These are phyloP conservation scores for Boletus sensibilis DNA, from an alignment of 768 basidiomycete genomes.

Conservation along the genomic window DNA sequence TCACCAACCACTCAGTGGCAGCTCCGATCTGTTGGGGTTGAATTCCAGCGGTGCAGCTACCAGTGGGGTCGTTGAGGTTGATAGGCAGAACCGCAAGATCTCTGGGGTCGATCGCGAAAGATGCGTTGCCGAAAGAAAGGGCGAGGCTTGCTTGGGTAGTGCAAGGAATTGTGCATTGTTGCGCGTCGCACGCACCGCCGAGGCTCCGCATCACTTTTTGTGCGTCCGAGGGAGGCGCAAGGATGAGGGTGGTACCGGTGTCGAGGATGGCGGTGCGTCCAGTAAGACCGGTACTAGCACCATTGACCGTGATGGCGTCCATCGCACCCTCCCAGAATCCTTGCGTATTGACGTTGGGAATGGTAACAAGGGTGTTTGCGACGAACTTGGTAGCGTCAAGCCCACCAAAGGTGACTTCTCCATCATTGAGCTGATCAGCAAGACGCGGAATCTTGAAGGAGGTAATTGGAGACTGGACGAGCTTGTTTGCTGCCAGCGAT, in stretches of 20 bases:
- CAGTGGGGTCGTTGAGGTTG: constrained; percentile 47
- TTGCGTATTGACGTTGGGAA: constrained; percentile 58
- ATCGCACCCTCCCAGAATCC: constrained; percentile 84
- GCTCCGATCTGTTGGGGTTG: constrained; percentile 58
- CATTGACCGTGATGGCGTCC: constrained; percentile 58
- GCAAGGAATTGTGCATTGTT: constrained; percentile 66
- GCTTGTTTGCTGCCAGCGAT: constrained; percentile 54
- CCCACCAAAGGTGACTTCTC: constrained; percentile 80
- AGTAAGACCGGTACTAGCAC: constrained; percentile 45
- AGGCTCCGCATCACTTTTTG: constrained; percentile 56
- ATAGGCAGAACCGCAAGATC: constrained; percentile 63
- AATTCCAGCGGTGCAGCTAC: constrained; percentile 73
- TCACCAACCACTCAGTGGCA: constrained; percentile 65
- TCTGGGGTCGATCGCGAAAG: constrained; percentile 62
- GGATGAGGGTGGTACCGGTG: constrained; percentile 48
- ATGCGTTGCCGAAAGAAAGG: constrained; percentile 55
- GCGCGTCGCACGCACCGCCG: constrained; percentile 49
- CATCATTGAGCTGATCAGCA: constrained; percentile 62
- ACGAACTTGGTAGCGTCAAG: constrained; percentile 72
- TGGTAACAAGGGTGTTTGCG: constrained; percentile 50
- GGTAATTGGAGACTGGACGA: constrained; percentile 62
- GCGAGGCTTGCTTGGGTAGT: constrained; percentile 51
- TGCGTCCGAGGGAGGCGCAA: constrained; percentile 49
- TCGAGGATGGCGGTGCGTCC: constrained; percentile 70
- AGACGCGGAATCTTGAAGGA: constrained; percentile 81